Evolutionary conservation across 371 early-diverging fungal species (phyloP), one percentile per base, ranked within the genome.

Genomic region (Mucor lusitanicus): DNA sequence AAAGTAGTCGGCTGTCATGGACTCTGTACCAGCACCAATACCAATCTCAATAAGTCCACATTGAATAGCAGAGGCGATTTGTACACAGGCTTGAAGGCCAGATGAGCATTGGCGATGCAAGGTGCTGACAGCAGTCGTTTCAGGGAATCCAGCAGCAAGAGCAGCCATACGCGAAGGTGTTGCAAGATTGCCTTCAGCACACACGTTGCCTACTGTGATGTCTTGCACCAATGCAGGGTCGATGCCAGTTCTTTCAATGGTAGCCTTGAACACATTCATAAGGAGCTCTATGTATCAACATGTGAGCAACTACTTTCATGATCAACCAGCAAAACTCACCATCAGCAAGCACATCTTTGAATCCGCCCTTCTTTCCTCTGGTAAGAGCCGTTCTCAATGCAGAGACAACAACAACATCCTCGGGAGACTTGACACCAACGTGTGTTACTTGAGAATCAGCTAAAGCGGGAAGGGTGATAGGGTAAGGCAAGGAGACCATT

Each of bases 31-130:
- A 39, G 97, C 99, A 73, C 92, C 95, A 73, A 99, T 94, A 78
- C 99, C 99, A 66, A 97, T 84, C 68, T 97, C 96, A 72, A 99
- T 98, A 84, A 88, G 82, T 71, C 96, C 97, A 57, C 90, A 75
- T 82, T 92, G 92, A 77, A 99, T 97, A 64, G 95, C 93, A 69
- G 89, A 75, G 50, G 96, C 98, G 60, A 98, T 91, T 77, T 87
- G 90, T 63, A 91, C 95, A 64, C 94, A 90, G 27, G 98, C 96
- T 80, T 98, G 97, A 57, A 99, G 90, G 71, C 99, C 99, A 65
- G 93, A 92, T 61, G 97, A 98, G 87, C 99, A 99, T 83, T 97
- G 97, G 55, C 99, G 91, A 90, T 99, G 97, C 78, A 96, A 90
- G 63, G 97, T 95, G 74, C 88, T 89, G 69, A 95, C 85, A 57